These are phyloP conservation scores for Mycena crocata DNA, from an alignment of 768 basidiomycete genomes.

Conservation along the genomic window DNA sequence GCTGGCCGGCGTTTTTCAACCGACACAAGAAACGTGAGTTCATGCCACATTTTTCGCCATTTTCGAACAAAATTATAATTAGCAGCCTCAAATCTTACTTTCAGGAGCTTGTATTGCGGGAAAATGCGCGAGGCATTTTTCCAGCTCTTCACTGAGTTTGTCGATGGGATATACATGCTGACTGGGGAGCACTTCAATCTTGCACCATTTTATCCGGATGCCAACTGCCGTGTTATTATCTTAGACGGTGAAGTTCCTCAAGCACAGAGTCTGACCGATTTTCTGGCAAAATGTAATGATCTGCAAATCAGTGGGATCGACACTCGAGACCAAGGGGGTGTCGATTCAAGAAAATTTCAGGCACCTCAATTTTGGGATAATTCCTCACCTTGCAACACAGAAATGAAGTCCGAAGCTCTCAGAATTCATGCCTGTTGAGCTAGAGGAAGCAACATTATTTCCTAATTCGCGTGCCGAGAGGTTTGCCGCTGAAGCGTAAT, in stretches of 20 bases:
- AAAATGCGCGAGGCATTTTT: slow-evolving; percentile 23
- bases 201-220: neutral
- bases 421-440: too few species aligned
- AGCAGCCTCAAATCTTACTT: neutral
- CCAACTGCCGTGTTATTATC: neutral
- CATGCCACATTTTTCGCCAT: neutral
- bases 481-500: too few species aligned
- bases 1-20: slow-evolving; percentile 24
- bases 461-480: too few species aligned
- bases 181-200: slow-evolving; percentile 18
- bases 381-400: too few species aligned
- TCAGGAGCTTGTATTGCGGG: slow-evolving; percentile 34
- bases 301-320: neutral
- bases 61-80: neutral
- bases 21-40: slow-evolving; percentile 15
- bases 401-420: too few species aligned
- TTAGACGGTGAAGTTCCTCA: neutral
- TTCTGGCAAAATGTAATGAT: neutral
- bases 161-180: slow-evolving; percentile 21
- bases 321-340: too few species aligned
- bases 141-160: slow-evolving; percentile 26
- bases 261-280: neutral
- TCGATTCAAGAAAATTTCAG: too few species aligned
- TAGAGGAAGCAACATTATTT: too few species aligned
- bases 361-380: too few species aligned